Conservation (phyloP, 1,284 basidiomycete species). For the Chondrostereum purpureum region DNA sequence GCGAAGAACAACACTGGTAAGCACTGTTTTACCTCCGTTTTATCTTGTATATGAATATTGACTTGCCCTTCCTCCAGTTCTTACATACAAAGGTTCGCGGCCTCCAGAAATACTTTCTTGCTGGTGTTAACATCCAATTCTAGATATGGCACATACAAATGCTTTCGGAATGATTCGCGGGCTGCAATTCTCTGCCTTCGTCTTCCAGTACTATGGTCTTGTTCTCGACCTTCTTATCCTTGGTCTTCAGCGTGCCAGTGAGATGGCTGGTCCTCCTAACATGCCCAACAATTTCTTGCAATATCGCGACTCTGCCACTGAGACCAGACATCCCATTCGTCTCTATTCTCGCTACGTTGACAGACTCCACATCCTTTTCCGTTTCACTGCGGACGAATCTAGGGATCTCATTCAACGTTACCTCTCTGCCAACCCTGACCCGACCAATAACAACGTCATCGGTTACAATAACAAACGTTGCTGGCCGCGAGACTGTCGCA, state of each 20-base stretch:
- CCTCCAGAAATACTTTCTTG: conserved; percentile 21
- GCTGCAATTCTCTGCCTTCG: conserved; percentile 93
- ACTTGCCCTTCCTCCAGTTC: conserved; percentile 32
- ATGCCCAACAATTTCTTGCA: conserved; percentile 97
- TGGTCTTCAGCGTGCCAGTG: conserved; percentile 89
- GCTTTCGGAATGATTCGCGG: conserved; percentile 91
- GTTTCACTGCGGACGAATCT: conserved; percentile 97
- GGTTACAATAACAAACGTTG: conserved; percentile 99
- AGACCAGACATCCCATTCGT: conserved; percentile 91
- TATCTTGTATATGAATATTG: background rate
- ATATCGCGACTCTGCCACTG: conserved; percentile 87
- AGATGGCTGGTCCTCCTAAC: conserved; percentile 94
- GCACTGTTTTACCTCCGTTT: conserved; percentile 12
- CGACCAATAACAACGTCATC: conserved; percentile 98
- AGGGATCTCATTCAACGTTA: conserved; percentile 97
- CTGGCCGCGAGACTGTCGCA: conserved; percentile 96
- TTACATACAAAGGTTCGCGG: conserved; percentile 86
- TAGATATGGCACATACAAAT: conserved; percentile 88
- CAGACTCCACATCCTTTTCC: conserved; percentile 90
- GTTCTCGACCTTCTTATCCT: conserved; percentile 90
- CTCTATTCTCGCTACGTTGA: conserved; percentile 95
- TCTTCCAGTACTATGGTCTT: conserved; percentile 95
- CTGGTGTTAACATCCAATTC: conserved; percentile 4
- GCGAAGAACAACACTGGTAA: conserved; percentile 90
- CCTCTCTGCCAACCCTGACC: conserved; percentile 94